Conservation (phyloP, 352 stramenopile genomes). For the Discostella stelligera region DNA sequence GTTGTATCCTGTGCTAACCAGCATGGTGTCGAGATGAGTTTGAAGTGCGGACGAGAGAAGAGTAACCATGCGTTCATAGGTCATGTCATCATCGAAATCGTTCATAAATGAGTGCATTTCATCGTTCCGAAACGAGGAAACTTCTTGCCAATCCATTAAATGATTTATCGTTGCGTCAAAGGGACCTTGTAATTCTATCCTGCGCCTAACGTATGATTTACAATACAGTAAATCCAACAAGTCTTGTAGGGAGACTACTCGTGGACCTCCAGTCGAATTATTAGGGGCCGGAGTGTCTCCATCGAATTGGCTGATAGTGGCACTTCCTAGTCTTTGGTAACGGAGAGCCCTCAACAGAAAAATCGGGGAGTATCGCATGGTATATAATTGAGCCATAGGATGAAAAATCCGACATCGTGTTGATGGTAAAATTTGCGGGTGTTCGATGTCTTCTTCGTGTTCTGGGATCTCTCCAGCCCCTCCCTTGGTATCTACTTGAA, state of each 20-base stretch:
- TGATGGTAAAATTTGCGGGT: not conserved
- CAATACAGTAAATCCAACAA: slow-evolving; percentile 45
- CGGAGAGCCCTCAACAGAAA: slow-evolving; percentile 48
- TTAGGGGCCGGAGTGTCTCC: not conserved
- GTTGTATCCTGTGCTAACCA: slow-evolving; percentile 41
- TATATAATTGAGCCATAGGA: slow-evolving; percentile 45
- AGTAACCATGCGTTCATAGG: slow-evolving; percentile 15
- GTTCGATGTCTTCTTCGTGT: slow-evolving; percentile 1
- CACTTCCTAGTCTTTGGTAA: slow-evolving; percentile 2
- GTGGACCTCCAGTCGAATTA: not conserved
- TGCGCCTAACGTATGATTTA: slow-evolving; percentile 37
- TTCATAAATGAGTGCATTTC: slow-evolving; percentile 37
- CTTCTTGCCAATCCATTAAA: slow-evolving; percentile 47
- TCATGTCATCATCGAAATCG: not conserved
- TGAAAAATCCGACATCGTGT: slow-evolving; percentile 18
- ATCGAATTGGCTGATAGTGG: not conserved
- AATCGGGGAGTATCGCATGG: slow-evolving; percentile 33
- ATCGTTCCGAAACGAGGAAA: slow-evolving; percentile 29
- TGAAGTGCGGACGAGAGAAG: slow-evolving; percentile 40
- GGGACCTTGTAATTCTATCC: slow-evolving; percentile 55
- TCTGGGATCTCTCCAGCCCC: slow-evolving; percentile 3
- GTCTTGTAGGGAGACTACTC: slow-evolving; percentile 27
- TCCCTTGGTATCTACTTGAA: slow-evolving; percentile 13
- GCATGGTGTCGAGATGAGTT: slow-evolving; percentile 36
- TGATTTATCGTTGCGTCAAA: slow-evolving; percentile 57